These are phyloP conservation scores for Tylopilus orsonianus DNA, from an alignment of 1,284 basidiomycete species.

Conservation along the genomic window DNA sequence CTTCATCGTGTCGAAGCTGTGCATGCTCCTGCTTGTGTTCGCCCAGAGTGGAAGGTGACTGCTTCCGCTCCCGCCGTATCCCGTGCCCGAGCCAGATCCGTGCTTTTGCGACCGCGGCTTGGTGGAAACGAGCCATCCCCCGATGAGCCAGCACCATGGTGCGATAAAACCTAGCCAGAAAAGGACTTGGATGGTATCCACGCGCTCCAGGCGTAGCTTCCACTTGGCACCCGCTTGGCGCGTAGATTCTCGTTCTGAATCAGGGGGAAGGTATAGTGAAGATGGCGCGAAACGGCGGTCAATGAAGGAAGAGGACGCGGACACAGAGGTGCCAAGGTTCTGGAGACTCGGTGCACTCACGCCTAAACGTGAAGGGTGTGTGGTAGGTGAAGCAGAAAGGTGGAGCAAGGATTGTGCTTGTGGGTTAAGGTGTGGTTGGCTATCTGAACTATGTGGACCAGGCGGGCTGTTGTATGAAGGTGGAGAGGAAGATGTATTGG, in stretches of 20 bases:
- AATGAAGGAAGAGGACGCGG: conserved; percentile 36
- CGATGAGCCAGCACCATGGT: conserved; percentile 68
- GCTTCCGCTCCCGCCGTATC: conserved; percentile 21
- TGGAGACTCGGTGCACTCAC: conserved; percentile 33
- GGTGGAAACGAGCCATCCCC: conserved; percentile 60
- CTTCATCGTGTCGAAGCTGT: conserved; percentile 25
- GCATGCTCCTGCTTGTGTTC: conserved; percentile 22
- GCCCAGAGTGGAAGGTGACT: conserved; percentile 38
- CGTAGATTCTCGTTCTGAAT: conserved; percentile 24
- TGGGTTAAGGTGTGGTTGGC: conserved; percentile 2
- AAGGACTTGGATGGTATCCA: conserved; percentile 52
- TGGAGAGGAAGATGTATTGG: conserved; percentile 24
- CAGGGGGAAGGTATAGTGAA: conserved; percentile 26
- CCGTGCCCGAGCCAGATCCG: not conserved
- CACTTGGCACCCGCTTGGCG: conserved; percentile 21
- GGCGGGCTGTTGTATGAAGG: conserved; percentile 29
- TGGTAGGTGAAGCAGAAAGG: conserved; percentile 7
- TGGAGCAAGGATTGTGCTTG: conserved; percentile 13
- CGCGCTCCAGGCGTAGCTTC: conserved; percentile 28
- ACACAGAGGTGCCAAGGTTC: conserved; percentile 21
- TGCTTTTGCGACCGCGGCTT: conserved; percentile 7
- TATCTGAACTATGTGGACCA: conserved; percentile 20
- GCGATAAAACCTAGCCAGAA: conserved; percentile 70
- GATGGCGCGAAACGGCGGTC: conserved; percentile 35
- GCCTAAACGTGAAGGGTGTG: conserved; percentile 16